Percentiles rank a stretch among this genome's conserved stretches.
Conservation (phyloP, 176 grass and related monocot species). For the Tillandsia leiboldiana region DNA sequence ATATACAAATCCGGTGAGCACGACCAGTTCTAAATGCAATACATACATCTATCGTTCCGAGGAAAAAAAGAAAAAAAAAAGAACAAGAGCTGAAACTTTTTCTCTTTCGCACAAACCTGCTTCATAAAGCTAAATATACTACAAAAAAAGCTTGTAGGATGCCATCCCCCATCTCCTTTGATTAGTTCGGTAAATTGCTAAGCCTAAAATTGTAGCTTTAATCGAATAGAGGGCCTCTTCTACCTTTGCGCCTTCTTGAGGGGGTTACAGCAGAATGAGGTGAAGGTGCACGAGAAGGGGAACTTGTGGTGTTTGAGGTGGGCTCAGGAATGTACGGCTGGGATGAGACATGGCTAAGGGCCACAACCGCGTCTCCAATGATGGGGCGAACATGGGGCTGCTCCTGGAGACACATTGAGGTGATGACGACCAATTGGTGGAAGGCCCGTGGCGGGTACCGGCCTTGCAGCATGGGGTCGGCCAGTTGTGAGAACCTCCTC, state of each 20-base stretch:
- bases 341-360: slow-evolving; percentile 58
- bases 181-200: too few relatives aligned
- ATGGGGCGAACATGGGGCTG: slow-evolving; percentile 85
- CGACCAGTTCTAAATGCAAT: too few relatives aligned
- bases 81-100: too few relatives aligned
- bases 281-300: slow-evolving; percentile 28
- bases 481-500: slow-evolving; percentile 62
- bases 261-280: slow-evolving; percentile 22
- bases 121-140: too few relatives aligned
- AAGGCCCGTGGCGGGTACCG: slow-evolving; percentile 53
- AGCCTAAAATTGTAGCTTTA: background rate
- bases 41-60: too few relatives aligned
- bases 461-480: slow-evolving; percentile 53
- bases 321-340: slow-evolving; percentile 39
- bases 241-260: slow-evolving; percentile 38
- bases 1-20: too few relatives aligned
- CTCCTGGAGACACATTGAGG: slow-evolving; percentile 90
- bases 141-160: too few relatives aligned
- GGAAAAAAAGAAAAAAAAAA: too few relatives aligned
- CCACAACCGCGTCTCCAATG: slow-evolving; percentile 55
- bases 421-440: slow-evolving; percentile 68
- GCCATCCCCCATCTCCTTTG: too few relatives aligned
- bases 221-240: slow-evolving; percentile 17
- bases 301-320: slow-evolving; percentile 3
- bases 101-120: too few relatives aligned